Base-by-base conservation (phyloP, 192 early-diverging fungal species). In the Chytriomyces confervae region DNA sequence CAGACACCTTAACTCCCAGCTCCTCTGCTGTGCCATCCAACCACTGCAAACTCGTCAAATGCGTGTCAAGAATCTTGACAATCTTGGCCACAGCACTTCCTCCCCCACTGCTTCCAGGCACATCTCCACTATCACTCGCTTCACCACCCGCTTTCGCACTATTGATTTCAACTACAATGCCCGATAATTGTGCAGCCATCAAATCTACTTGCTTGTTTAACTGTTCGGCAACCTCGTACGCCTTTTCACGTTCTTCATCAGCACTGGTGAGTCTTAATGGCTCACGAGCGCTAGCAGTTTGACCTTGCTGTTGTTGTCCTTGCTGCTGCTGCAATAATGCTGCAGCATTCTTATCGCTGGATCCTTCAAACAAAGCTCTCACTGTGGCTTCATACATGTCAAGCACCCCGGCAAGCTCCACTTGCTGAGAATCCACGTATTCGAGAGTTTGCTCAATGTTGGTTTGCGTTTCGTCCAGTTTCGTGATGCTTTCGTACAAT, bases 1-100 rank as follows among this genome's bases (percentile, higher is more conserved):
- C 87, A 47, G 87, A 82, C 7, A 93, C 84, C 75, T 89, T 89
- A 16, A 80, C 81, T 66, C 84, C 79, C 72, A 95, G 75, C 47
- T 87, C 79, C 16, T 81, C 80, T 16, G 91, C 86, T n/a, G 80
- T 84, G 9, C 72, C 77, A 78, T 98, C 96, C 13, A 99, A 89
- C 97, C 97, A 99, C 82, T 96, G 92, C 43, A 99, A 86, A 60
- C 94, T 92, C 23, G 93, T 90, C 83, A 98, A 86, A 78, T 99
- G 97, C 13, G 89, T 85, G 77, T 98, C 96, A 72, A 99, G 86
- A 66, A 99, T 96, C 78, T 92, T 86, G 23, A 93, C 91, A 67
- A 99, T 95, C 80, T 97, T 90, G 47, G 83, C 82, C 61, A 94
- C 80, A 47, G 90, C 85, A 57, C 67, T 68, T 36, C 36, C 60